phyloP scores from a whole-genome alignment of 257 asterid species.

The Verbena officinalis region DNA sequence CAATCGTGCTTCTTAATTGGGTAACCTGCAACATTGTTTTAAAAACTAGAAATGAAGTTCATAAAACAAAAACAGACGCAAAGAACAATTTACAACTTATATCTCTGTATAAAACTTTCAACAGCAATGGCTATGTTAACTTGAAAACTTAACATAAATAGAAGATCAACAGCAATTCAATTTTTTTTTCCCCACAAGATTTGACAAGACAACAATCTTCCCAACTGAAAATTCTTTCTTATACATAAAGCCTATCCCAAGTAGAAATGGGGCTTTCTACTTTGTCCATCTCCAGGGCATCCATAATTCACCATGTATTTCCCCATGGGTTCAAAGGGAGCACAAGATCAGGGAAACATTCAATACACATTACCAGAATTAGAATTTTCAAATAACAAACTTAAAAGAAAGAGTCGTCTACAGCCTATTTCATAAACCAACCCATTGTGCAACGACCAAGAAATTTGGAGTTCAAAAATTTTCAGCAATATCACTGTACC shows the following conservation, averaged over 20 bases:
- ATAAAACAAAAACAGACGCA: neutral
- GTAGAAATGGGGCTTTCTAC: neutral
- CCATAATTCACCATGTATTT: neutral
- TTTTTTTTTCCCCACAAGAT: neutral
- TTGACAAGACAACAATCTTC: neutral
- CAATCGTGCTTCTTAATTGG: slow-evolving; percentile 57
- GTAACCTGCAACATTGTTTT: slow-evolving; percentile 44
- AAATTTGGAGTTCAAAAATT: no score
- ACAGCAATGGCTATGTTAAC: neutral
- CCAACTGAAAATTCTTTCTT: neutral
- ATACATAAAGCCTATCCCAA: neutral
- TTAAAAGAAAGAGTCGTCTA: no score
- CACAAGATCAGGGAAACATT: neutral
- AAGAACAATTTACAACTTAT: neutral
- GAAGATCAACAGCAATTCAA: neutral
- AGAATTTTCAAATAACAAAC: no score
- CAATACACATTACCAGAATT: neutral
- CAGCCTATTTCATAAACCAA: no score
- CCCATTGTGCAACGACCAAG: no score
- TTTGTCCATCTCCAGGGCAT: no score
- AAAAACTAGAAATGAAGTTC: slow-evolving; percentile 4
- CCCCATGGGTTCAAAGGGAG: neutral
- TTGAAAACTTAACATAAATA: neutral
- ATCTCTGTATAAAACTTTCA: neutral
- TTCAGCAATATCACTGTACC: no score